A percentile compares a stretch with the other conserved stretches of the same genome.
Evolutionary conservation across 768 basidiomycete genomes (phyloP).

Genomic region (Cystobasidium ongulense): DNA sequence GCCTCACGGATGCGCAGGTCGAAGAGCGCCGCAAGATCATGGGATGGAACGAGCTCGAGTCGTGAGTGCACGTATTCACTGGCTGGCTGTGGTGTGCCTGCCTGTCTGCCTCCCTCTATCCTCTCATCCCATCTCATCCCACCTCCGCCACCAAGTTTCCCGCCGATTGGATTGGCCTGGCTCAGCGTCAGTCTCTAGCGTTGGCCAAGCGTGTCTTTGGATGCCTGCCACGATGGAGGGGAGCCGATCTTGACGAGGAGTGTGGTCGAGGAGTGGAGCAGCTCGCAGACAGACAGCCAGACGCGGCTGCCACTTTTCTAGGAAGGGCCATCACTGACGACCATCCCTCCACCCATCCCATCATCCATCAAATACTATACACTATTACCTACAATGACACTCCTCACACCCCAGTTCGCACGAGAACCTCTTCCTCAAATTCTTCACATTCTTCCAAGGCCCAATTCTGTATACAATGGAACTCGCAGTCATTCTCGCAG

Average conservation of each 20-base stretch:
- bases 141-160: not conserved
- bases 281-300: too few relatives aligned
- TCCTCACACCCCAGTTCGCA: slow-evolving; percentile 42
- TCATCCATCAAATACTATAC: not conserved
- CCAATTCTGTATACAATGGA: slow-evolving; percentile 48
- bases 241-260: too few relatives aligned
- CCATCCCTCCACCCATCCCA: too few relatives aligned
- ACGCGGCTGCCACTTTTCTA: too few relatives aligned
- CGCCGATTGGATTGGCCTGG: not conserved
- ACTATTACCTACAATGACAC: not conserved
- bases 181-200: not conserved
- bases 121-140: too few relatives aligned
- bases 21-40: slow-evolving; percentile 44
- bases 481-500: slow-evolving; percentile 50
- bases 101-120: not conserved
- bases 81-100: not conserved
- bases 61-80: slow-evolving; percentile 39
- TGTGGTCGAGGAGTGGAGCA: too few relatives aligned
- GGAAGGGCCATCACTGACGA: too few relatives aligned
- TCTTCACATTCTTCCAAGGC: slow-evolving; percentile 49
- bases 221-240: too few relatives aligned
- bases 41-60: slow-evolving; percentile 51
- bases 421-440: slow-evolving; percentile 50
- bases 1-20: slow-evolving; percentile 46
- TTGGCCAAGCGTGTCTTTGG: too few relatives aligned